A percentile compares a stretch with the other conserved stretches of the same genome.
These are phyloP conservation scores for Phytopythium vexans DNA, from an alignment of 352 stramenopile species.

Conservation along the genomic window DNA sequence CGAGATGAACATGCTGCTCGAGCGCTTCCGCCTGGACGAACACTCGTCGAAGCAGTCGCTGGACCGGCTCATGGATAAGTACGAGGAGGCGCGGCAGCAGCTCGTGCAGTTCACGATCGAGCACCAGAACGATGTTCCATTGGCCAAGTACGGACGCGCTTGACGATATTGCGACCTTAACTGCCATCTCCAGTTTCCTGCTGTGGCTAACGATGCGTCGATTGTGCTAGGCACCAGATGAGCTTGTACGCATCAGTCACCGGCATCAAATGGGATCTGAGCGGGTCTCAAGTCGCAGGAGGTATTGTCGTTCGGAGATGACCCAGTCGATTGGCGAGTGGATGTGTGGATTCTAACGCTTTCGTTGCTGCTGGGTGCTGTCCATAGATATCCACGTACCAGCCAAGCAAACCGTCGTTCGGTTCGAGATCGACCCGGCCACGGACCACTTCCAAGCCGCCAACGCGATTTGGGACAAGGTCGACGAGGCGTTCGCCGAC, in stretches of 20 bases:
- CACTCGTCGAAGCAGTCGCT: constrained; percentile 66
- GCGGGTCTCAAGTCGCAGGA: constrained; percentile 38
- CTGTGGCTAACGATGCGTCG: constrained; percentile 1
- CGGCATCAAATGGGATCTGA: constrained; percentile 81
- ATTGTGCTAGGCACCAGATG: constrained; percentile 62
- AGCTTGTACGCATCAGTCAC: constrained; percentile 70
- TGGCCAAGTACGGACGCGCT: constrained; percentile 47
- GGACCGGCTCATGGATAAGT: constrained; percentile 58
- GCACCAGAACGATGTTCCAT: constrained; percentile 67
- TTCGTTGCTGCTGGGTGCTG: not conserved
- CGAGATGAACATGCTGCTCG: constrained; percentile 61
- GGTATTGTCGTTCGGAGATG: constrained; percentile 12
- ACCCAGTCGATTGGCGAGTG: too few relatives aligned
- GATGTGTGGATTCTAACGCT: too few relatives aligned
- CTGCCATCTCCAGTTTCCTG: not conserved
- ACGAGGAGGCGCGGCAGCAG: constrained; percentile 58
- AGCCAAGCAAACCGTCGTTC: constrained; percentile 46
- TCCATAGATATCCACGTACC: constrained; percentile 58
- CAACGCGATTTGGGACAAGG: constrained; percentile 66
- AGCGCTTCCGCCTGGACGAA: constrained; percentile 64
- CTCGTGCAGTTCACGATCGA: constrained; percentile 53
- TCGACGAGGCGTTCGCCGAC: constrained; percentile 64
- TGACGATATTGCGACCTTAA: not conserved
- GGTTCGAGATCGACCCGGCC: constrained; percentile 55
- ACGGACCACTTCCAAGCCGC: constrained; percentile 52